A percentile compares a stretch with the other conserved stretches of the same genome.
phyloP scores from a whole-genome alignment of 2,329 filamentous ascomycete genomes.

The Fusarium setosum region DNA sequence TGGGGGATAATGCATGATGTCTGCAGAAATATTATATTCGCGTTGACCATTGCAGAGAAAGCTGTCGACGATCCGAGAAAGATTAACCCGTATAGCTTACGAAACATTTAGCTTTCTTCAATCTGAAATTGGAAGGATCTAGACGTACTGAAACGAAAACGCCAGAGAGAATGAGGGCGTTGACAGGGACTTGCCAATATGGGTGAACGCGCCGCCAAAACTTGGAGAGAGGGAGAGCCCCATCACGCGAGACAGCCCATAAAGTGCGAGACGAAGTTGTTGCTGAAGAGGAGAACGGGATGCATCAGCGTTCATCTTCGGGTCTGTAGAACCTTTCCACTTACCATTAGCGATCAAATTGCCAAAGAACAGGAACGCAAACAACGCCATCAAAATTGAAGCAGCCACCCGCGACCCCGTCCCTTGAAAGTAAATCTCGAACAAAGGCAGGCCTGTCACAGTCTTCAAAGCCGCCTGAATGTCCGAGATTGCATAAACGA shows the following conservation, averaged over 20 bases:
- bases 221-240: slow-evolving; percentile 38
- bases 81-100: slow-evolving; percentile 43
- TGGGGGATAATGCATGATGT: slow-evolving; percentile 43
- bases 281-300: neutral
- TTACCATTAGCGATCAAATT: slow-evolving; percentile 32
- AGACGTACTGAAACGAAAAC: slow-evolving; percentile 6
- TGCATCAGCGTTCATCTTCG: too few species aligned
- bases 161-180: slow-evolving; percentile 34
- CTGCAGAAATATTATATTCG: slow-evolving; percentile 41
- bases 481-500: slow-evolving; percentile 31
- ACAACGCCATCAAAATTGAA: slow-evolving; percentile 28
- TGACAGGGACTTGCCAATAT: slow-evolving; percentile 41
- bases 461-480: slow-evolving; percentile 25
- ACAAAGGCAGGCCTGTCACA: slow-evolving; percentile 23
- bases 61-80: slow-evolving; percentile 46
- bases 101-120: rapidly evolving
- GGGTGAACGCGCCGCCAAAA: slow-evolving; percentile 37
- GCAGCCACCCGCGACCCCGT: slow-evolving; percentile 24
- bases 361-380: slow-evolving; percentile 38
- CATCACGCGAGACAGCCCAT: slow-evolving; percentile 41
- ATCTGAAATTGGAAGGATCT: rapidly evolving
- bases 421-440: slow-evolving; percentile 37
- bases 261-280: slow-evolving; percentile 36
- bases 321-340: rapidly evolving
- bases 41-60: slow-evolving; percentile 42